Evolutionary conservation across 2,329 filamentous ascomycete genomes (phyloP), one percentile per base, ranked within the genome.

Genomic region (Plenodomus lindquistii): DNA sequence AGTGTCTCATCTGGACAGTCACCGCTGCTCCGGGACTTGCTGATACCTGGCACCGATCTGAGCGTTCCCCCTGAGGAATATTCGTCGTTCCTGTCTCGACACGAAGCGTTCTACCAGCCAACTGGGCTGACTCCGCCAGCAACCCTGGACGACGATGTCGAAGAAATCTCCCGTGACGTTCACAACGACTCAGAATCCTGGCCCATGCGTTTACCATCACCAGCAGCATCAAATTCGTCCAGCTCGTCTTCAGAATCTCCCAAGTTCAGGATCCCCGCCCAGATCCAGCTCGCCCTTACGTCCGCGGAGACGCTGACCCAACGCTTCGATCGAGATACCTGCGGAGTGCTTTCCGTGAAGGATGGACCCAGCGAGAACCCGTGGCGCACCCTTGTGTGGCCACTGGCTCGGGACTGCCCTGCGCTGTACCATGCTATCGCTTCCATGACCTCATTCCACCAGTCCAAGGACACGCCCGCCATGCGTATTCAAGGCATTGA

Each of bases 311-410:
- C 83, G 75, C 72, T 88, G 18, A 80, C 84, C 42, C 66, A 82
- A 42, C 79, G 84, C 20, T 89, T 86, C 60, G 83, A 87, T 60
- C 79, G 77, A 55, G 75, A 85, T 47, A 89, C 86, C 0, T 89
- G 86, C 63, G 85, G 85, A 2, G 86, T 89, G 40, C 74, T 89
- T 17, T 89, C 86, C 0, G 78, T 89, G 42, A 88, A 88, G 62
- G 85, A 89, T 66, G 86, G 85, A 0, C 78, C 80, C 6, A 81
- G 78, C 1, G 86, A 89, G 59, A 89, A 89, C 62, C 86, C 86
- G 2, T 89, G 86, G 86, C 79, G 85, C 21, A 88, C 81, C 5
- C 74, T 87, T 38, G 76, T 89, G n/a, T 87, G 85, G 84, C 86
- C 86, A 1, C 70, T 89, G 40, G 83, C 85, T 2, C 78, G 77